Percentiles rank a stretch among this genome's conserved stretches.
These are phyloP conservation scores for Aspergillus affinis DNA, from an alignment of 495 filamentous ascomycete species.

Conservation along the genomic window DNA sequence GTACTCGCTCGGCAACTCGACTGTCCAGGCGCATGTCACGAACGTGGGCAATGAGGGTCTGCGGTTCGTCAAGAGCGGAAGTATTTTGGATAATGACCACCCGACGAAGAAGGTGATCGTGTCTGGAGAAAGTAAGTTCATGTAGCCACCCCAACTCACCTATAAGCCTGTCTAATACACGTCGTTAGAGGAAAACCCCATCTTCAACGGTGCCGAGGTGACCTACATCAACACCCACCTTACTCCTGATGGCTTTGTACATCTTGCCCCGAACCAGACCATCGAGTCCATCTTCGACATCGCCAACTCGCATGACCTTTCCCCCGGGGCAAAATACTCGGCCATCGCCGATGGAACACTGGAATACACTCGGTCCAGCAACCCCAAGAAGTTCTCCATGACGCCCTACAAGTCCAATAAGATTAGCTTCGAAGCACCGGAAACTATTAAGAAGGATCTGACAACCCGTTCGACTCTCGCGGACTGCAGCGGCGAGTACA, in stretches of 20 bases:
- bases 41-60: constrained; percentile 14
- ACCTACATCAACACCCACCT: constrained; percentile 18
- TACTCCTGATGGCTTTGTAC: constrained; percentile 14
- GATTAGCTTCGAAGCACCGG: constrained; percentile 13
- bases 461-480: constrained; percentile 13
- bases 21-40: constrained; percentile 16
- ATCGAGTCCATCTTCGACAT: constrained; percentile 18
- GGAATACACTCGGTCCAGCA: constrained; percentile 12
- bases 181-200: constrained; percentile 7
- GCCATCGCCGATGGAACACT: constrained; percentile 14
- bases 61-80: constrained; percentile 17
- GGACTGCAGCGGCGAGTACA: constrained; percentile 17
- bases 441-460: neutral
- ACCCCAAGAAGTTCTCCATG: constrained; percentile 10
- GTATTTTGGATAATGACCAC: constrained; percentile 14
- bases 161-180: neutral
- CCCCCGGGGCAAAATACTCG: constrained; percentile 11
- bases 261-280: constrained; percentile 18
- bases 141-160: neutral
- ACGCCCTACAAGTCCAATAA: constrained; percentile 15
- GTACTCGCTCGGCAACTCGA: constrained; percentile 17
- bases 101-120: constrained; percentile 21
- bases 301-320: constrained; percentile 14
- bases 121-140: constrained; percentile 10
- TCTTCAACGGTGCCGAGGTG: constrained; percentile 16